Base-by-base conservation (phyloP, 2,329 filamentous ascomycete species). In the Penicillium sp. region DNA sequence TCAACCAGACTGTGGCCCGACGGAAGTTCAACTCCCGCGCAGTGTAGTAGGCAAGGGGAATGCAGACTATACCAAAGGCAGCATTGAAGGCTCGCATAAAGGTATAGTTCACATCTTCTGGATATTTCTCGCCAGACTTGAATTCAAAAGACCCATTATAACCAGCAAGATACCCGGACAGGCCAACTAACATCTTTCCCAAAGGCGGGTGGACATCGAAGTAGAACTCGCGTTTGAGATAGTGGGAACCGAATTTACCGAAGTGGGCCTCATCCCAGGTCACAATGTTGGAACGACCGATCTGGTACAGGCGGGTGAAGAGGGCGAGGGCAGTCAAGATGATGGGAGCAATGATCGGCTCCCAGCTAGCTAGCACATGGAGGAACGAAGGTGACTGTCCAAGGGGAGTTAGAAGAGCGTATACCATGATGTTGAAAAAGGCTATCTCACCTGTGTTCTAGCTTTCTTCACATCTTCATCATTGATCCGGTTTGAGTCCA, bases 141-240 rank as follows among this genome's bases (percentile, higher is more conserved):
- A 99, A 99, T 73, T 99, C 94, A 78, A 99, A 99, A 4, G 93
- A 96, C 58, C 94, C 94, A 81, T 99, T 99, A 82, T 99, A 99
- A 65, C 93, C 93, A 66, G 93, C 96, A 61, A 99, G 83, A 73
- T 96, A 96, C 73, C 94, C 94, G 7, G 94, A 97, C 51, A 99
- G 84, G 62, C 94, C 94, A 68, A 99, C 93, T 56, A 99, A 87
- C 86, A 99, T 97, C 82, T 99, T 99, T 74, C 94, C 94, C 61
- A 99, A 86, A 54, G 94, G 94, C 64, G 94, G 94, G 77, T 96
- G 91, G 58, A 96, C 89, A 82, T 96, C 91, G 80, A 99, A 99
- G 84, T 99, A 99, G 82, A 97, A 97, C 78, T 99, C 94, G 76
- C 93, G 91, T 78, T 99, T 97, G 73, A 99, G 88, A 77, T 99